Evolutionary conservation across 2,329 filamentous ascomycete species (phyloP).

Genomic region (Cytospora paraplurivora): DNA sequence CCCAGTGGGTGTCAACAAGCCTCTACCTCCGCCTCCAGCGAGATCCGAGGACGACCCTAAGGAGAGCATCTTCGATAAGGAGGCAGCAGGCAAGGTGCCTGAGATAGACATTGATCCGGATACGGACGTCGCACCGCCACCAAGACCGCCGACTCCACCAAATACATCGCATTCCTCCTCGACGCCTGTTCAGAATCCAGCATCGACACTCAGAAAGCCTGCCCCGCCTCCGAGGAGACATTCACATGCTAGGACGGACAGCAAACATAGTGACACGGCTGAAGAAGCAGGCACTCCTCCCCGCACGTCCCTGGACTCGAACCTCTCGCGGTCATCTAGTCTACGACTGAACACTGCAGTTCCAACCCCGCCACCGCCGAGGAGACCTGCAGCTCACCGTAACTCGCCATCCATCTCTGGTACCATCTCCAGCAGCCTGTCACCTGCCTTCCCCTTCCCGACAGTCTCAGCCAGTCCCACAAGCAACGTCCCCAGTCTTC

Average conservation of each 20-base stretch:
- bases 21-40: slow-evolving; percentile 57
- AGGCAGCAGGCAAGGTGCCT: slow-evolving; percentile 54
- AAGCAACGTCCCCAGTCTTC: slow-evolving; percentile 25
- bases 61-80: slow-evolving; percentile 57
- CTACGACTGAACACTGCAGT: slow-evolving; percentile 45
- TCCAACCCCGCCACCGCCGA: slow-evolving; percentile 58
- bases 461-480: slow-evolving; percentile 20
- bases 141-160: slow-evolving; percentile 45
- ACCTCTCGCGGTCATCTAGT: slow-evolving; percentile 49
- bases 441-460: slow-evolving; percentile 34
- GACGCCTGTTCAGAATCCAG: slow-evolving; percentile 36
- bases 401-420: slow-evolving; percentile 21
- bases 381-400: slow-evolving; percentile 46
- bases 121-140: slow-evolving; percentile 36
- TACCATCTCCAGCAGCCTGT: neutral
- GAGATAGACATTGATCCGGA: slow-evolving; percentile 41
- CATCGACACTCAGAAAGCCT: slow-evolving; percentile 41
- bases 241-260: slow-evolving; percentile 50
- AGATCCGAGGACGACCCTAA: slow-evolving; percentile 50
- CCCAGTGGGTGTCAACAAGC: slow-evolving; percentile 61
- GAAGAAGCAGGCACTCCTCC: slow-evolving; percentile 38
- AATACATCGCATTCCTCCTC: slow-evolving; percentile 39
- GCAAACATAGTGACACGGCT: slow-evolving; percentile 44
- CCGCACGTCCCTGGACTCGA: slow-evolving; percentile 55
- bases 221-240: slow-evolving; percentile 56